Evolutionary conservation across 305 asterid genomes (phyloP).

Genomic region (Salvia sclarea): DNA sequence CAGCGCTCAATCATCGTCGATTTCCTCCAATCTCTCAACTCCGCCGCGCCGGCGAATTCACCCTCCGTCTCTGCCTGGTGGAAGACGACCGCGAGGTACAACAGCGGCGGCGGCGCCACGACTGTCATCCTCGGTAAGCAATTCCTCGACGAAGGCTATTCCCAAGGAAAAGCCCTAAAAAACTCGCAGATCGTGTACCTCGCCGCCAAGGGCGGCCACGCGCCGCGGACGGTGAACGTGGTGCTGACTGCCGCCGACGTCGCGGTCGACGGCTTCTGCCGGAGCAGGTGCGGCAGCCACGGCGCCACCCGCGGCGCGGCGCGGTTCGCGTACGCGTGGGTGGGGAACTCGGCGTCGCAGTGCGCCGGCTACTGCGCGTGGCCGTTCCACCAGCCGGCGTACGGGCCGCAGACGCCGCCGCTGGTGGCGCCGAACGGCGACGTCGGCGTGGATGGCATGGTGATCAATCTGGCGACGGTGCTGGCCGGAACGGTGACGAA

Average conservation of each 20-base stretch:
- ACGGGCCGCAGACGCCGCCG: constrained; percentile 89
- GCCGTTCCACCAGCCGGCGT: constrained; percentile 89
- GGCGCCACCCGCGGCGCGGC: constrained; percentile 68
- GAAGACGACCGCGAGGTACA: constrained; percentile 82
- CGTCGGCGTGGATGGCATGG: constrained; percentile 91
- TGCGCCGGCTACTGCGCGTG: constrained; percentile 92
- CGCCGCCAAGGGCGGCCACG: constrained; percentile 64
- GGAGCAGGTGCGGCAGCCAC: constrained; percentile 80
- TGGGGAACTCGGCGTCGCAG: constrained; percentile 77
- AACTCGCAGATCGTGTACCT: constrained; percentile 51
- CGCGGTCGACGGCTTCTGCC: constrained; percentile 69
- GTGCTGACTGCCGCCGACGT: constrained; percentile 81
- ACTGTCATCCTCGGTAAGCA: constrained; percentile 65
- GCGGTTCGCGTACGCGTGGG: constrained; percentile 85
- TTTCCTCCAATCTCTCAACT: constrained; percentile 63
- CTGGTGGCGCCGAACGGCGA: constrained; percentile 80
- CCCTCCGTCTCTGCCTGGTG: constrained; percentile 90
- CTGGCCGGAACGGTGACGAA: constrained; percentile 92
- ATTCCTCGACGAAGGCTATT: constrained; percentile 49
- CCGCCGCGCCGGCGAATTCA: constrained; percentile 30
- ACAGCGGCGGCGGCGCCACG: constrained; percentile 58
- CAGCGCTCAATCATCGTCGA: constrained; percentile 79
- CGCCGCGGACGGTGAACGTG: constrained; percentile 57
- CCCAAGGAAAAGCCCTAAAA: constrained; percentile 59
- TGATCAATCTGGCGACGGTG: constrained; percentile 80